phyloP scores from a whole-genome alignment of 2,329 filamentous ascomycete species.

The Fusarium sublunatum region DNA sequence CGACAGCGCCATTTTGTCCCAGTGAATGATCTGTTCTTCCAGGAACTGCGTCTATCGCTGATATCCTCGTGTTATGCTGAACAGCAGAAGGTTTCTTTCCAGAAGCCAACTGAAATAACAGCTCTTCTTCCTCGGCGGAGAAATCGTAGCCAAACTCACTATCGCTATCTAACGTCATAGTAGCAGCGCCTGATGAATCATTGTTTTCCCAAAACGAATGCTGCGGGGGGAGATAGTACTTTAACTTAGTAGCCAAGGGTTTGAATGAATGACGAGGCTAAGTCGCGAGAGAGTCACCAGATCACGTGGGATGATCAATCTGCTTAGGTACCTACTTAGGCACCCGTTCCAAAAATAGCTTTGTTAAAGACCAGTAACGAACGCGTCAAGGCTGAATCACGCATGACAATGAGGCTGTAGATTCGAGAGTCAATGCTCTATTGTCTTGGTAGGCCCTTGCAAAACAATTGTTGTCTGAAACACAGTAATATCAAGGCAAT shows the following conservation, averaged over 20 bases:
- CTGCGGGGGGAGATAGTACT: slow-evolving; percentile 13
- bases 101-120: slow-evolving; percentile 52
- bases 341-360: slow-evolving; percentile 12
- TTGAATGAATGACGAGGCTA: slow-evolving; percentile 14
- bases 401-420: neutral
- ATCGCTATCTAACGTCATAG: slow-evolving; percentile 50
- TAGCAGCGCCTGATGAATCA: slow-evolving; percentile 37
- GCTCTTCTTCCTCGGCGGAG: slow-evolving; percentile 58
- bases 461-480: neutral
- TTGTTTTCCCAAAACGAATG: slow-evolving; percentile 22
- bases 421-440: neutral
- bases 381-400: slow-evolving; percentile 1
- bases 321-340: neutral
- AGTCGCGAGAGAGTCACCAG: slow-evolving; percentile 38
- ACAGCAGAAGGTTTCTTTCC: slow-evolving; percentile 23
- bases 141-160: slow-evolving; percentile 61
- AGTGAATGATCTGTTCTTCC: slow-evolving; percentile 26
- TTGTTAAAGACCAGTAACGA: neutral
- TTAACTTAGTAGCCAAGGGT: slow-evolving; percentile 15
- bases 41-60: slow-evolving; percentile 42
- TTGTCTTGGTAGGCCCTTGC: neutral
- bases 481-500: neutral
- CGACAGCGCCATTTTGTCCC: slow-evolving; percentile 21
- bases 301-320: slow-evolving; percentile 38
- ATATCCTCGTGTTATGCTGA: slow-evolving; percentile 19